Conservation (phyloP, 768 basidiomycete genomes). For the Nidularia sp. region DNA sequence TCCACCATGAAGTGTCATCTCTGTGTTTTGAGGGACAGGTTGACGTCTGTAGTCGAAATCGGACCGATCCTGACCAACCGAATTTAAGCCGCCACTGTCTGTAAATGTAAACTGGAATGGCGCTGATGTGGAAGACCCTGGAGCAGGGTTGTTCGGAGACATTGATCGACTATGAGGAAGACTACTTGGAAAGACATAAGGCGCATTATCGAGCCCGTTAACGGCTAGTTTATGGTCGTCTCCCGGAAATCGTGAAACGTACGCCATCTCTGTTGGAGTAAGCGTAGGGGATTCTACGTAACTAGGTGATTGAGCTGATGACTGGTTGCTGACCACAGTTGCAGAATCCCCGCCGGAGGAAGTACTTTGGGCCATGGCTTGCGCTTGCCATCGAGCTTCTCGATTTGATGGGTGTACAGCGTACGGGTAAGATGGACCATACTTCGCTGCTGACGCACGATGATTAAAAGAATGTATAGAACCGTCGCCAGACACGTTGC, state of each 20-base stretch:
- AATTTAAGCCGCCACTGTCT: conserved; percentile 50
- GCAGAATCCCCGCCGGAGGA: conserved; percentile 39
- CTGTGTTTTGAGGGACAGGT: conserved; percentile 45
- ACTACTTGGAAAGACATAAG: conserved; percentile 49
- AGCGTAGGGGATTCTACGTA: conserved; percentile 51
- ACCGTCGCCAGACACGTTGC: conserved; percentile 22
- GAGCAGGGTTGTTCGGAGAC: conserved; percentile 1
- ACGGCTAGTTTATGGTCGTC: conserved; percentile 59
- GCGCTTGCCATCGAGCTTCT: conserved; percentile 33
- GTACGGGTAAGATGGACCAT: conserved; percentile 49
- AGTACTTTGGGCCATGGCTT: conserved; percentile 22
- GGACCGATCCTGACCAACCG: conserved; percentile 48
- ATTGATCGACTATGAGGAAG: conserved; percentile 1
- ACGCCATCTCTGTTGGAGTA: conserved; percentile 40
- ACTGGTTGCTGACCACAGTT: conserved; percentile 33
- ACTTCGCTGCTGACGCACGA: conserved; percentile 49
- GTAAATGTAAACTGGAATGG: conserved; percentile 61
- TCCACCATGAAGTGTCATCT: conserved; percentile 70
- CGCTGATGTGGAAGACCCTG: conserved; percentile 2
- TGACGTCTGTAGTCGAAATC: conserved; percentile 68
- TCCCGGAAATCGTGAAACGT: conserved; percentile 36
- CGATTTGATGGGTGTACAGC: conserved; percentile 26
- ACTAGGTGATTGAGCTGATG: conserved; percentile 49
- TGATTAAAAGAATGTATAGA: conserved; percentile 17
- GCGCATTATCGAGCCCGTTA: conserved; percentile 45